These are phyloP conservation scores for Iberis pinnata DNA, from an alignment of 345 rosid species.

Conservation along the genomic window DNA sequence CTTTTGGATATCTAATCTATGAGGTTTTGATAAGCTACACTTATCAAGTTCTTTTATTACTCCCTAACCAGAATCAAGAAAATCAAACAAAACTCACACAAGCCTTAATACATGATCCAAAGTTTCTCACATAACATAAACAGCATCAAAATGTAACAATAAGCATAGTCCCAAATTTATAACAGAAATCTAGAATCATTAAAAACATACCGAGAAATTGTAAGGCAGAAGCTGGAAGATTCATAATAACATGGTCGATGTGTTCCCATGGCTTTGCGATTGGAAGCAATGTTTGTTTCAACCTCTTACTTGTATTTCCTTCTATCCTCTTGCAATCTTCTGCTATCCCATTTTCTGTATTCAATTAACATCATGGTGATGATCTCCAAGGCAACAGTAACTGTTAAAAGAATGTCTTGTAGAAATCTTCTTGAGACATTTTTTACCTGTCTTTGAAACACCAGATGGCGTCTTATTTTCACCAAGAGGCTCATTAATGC, in stretches of 20 bases:
- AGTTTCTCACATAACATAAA: constrained; percentile 2
- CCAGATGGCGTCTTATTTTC: constrained; percentile 46
- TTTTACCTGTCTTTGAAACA: constrained; percentile 44
- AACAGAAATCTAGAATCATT: neutral
- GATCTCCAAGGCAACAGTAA: neutral
- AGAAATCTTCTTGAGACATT: constrained; percentile 9
- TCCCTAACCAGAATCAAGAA: too few species aligned
- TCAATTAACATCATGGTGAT: neutral
- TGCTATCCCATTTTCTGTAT: constrained; percentile 32
- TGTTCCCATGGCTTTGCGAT: constrained; percentile 74
- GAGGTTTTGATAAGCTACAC: too few species aligned
- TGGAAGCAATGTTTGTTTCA: constrained; percentile 45
- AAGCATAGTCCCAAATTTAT: neutral
- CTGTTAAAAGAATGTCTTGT: neutral
- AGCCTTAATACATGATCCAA: too few species aligned
- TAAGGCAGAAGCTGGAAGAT: constrained; percentile 95
- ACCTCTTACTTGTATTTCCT: constrained; percentile 50
- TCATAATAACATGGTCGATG: constrained; percentile 89
- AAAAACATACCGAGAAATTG: constrained; percentile 58
- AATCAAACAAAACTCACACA: too few species aligned
- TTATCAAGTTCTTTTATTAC: too few species aligned
- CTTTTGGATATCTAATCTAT: too few species aligned
- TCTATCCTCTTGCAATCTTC: constrained; percentile 31
- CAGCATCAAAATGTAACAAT: neutral
- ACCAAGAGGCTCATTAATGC: constrained; percentile 26